Conservation (phyloP, 2,329 filamentous ascomycete species). For the Talaromyces verruculosus region DNA sequence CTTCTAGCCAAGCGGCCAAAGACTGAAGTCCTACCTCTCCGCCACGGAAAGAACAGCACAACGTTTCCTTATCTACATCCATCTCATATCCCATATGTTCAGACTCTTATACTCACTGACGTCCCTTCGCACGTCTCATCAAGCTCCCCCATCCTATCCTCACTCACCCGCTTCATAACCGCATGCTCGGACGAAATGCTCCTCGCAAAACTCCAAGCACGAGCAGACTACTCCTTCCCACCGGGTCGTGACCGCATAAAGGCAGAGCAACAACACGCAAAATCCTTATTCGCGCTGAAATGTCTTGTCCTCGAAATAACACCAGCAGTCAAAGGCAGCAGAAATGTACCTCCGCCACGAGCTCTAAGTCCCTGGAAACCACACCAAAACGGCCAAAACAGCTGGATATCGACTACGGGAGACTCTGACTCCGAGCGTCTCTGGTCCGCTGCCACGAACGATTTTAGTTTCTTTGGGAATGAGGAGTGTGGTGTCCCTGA, state of each 20-base stretch:
- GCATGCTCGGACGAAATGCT: constrained; percentile 57
- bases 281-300: constrained; percentile 55
- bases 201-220: constrained; percentile 54
- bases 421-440: constrained; percentile 60
- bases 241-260: constrained; percentile 54
- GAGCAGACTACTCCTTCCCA: constrained; percentile 59
- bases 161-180: constrained; percentile 56
- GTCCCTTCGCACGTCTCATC: constrained; percentile 49
- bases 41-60: constrained; percentile 25
- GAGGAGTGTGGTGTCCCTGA: constrained; percentile 52
- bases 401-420: constrained; percentile 57
- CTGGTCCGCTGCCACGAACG: constrained; percentile 59
- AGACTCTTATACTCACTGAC: constrained; percentile 57
- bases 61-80: constrained; percentile 51
- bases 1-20: constrained; percentile 42
- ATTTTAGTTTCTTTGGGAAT: constrained; percentile 63
- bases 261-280: constrained; percentile 51
- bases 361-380: constrained; percentile 39
- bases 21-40: constrained; percentile 32
- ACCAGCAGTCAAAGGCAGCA: constrained; percentile 27
- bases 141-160: constrained; percentile 43
- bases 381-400: constrained; percentile 48
- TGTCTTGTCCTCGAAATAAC: constrained; percentile 59
- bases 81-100: constrained; percentile 54
- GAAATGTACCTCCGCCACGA: constrained; percentile 21